Evolutionary conservation across 1,284 basidiomycete species (phyloP).

Genomic region (Phylloboletellus chloephorus): DNA sequence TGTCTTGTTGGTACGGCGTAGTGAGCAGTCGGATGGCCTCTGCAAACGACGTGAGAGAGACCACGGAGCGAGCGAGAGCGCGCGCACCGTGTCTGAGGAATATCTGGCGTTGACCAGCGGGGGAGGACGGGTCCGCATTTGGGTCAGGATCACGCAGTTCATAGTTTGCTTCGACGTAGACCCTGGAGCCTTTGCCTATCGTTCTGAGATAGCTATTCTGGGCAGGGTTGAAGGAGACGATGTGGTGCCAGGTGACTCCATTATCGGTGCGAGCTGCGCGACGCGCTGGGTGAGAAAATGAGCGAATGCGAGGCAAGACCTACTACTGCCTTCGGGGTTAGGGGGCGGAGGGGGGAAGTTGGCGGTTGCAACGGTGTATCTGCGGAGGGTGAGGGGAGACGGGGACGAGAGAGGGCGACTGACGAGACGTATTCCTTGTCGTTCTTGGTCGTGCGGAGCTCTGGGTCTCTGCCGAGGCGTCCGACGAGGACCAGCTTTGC

Average conservation of each 20-base stretch:
- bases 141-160: conserved; percentile 68
- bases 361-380: conserved; percentile 65
- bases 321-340: conserved; percentile 58
- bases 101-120: conserved; percentile 70
- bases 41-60: conserved; percentile 15
- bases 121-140: conserved; percentile 54
- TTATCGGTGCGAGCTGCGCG: conserved; percentile 47
- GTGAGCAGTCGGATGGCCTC: conserved; percentile 27
- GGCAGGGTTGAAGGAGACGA: conserved; percentile 61
- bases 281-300: conserved; percentile 2
- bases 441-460: conserved; percentile 59
- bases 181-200: conserved; percentile 62
- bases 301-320: conserved; percentile 18
- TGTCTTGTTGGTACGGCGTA: conserved; percentile 23
- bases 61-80: conserved; percentile 9
- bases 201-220: conserved; percentile 57
- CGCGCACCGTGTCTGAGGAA: conserved; percentile 67
- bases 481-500: conserved; percentile 76
- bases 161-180: conserved; percentile 72
- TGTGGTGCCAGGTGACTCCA: conserved; percentile 65
- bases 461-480: conserved; percentile 64
- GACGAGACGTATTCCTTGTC: conserved; percentile 75
- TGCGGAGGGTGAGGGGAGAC: conserved; percentile 25
- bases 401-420: conserved; percentile 27
- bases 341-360: conserved; percentile 55